Evolutionary conservation across 306 rosid genomes (phyloP).

Genomic region (Fagus sylvatica): DNA sequence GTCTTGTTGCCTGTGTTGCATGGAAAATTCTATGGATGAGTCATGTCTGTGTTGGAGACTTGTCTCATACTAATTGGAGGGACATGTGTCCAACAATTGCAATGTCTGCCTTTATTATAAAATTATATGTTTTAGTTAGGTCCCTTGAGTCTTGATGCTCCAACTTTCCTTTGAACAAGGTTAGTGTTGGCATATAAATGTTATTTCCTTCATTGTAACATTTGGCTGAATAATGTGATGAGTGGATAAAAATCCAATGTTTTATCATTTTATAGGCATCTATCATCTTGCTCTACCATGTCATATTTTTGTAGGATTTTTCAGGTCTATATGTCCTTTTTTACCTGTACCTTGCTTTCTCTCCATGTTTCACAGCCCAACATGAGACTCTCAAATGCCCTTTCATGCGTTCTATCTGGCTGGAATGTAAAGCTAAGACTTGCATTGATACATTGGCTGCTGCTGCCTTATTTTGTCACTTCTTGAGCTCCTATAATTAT

Average conservation of each 20-base stretch:
- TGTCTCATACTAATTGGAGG: too few relatives aligned
- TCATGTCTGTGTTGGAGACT: not conserved
- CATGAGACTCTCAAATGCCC: not conserved
- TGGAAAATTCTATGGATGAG: not conserved
- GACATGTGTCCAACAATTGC: too few relatives aligned
- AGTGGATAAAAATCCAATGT: too few relatives aligned
- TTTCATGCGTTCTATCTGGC: not conserved
- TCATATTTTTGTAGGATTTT: not conserved
- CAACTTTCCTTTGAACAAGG: too few relatives aligned
- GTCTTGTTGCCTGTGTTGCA: not conserved
- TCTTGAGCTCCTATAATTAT: not conserved
- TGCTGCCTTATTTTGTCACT: not conserved
- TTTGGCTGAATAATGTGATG: too few relatives aligned
- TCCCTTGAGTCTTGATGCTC: too few relatives aligned
- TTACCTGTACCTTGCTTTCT: not conserved
- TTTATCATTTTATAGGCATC: too few relatives aligned
- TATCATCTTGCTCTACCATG: not conserved
- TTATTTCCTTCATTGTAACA: too few relatives aligned
- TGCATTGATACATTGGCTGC: not conserved
- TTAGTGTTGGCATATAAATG: too few relatives aligned
- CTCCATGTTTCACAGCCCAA: not conserved
- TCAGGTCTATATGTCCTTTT: not conserved
- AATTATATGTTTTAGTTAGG: too few relatives aligned
- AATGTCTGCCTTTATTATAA: too few relatives aligned
- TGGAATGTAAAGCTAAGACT: too few relatives aligned